Percentiles rank a stretch among this genome's conserved stretches.
These are phyloP conservation scores for Pistacia vera DNA, from an alignment of 345 rosid genomes.

Conservation along the genomic window DNA sequence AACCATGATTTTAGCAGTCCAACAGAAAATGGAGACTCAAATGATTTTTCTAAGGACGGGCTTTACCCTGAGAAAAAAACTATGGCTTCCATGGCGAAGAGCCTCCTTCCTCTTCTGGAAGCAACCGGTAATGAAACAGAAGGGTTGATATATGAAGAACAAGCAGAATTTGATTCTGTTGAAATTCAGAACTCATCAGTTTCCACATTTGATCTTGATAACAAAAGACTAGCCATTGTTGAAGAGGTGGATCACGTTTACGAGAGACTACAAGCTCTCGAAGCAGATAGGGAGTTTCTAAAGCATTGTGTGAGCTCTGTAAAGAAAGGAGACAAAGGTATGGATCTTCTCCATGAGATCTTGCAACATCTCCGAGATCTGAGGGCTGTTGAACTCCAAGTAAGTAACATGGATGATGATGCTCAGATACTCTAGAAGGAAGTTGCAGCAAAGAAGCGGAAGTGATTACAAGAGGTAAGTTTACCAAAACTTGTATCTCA, in stretches of 20 bases:
- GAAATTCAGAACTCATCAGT: constrained; percentile 27
- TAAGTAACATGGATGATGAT: constrained; percentile 30
- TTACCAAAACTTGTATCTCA: background rate
- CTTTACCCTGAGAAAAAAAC: constrained; percentile 39
- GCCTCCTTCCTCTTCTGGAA: constrained; percentile 81
- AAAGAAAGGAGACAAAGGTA: constrained; percentile 76
- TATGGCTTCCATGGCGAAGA: constrained; percentile 79
- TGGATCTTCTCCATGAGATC: constrained; percentile 81
- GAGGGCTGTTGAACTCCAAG: constrained; percentile 63
- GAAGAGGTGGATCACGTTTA: constrained; percentile 85
- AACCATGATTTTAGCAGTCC: constrained; percentile 34
- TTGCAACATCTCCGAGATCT: constrained; percentile 87
- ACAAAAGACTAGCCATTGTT: constrained; percentile 59
- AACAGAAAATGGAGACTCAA: constrained; percentile 34
- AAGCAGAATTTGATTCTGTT: constrained; percentile 32
- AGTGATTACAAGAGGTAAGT: constrained; percentile 22
- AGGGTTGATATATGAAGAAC: constrained; percentile 29
- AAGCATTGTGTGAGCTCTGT: constrained; percentile 67
- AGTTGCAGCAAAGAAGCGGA: constrained; percentile 5
- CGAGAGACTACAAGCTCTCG: constrained; percentile 79
- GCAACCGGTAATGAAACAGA: constrained; percentile 68
- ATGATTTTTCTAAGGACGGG: constrained; percentile 23
- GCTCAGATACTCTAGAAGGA: constrained; percentile 29
- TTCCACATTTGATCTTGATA: constrained; percentile 42
- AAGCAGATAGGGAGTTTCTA: constrained; percentile 79